Evolutionary conservation across 2,329 filamentous ascomycete genomes (phyloP).

Genomic region (Ophiostoma montium): DNA sequence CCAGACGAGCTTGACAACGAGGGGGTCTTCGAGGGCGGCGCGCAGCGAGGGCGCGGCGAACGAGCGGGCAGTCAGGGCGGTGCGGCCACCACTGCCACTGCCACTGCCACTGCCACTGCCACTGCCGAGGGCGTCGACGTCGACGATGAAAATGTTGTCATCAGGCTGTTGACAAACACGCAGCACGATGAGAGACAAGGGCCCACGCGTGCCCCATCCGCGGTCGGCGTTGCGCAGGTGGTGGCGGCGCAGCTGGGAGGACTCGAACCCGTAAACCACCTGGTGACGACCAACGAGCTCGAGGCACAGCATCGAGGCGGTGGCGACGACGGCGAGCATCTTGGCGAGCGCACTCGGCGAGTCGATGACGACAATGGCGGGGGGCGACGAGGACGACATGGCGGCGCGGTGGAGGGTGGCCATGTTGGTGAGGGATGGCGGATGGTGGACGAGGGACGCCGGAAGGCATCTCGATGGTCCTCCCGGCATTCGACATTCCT

Average conservation of each 20-base stretch:
- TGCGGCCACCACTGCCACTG: constrained; percentile 10
- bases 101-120: no score
- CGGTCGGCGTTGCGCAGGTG: neutral
- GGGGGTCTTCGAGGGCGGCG: constrained; percentile 13
- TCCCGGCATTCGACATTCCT: no score
- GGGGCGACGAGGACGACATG: neutral
- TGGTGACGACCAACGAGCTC: neutral
- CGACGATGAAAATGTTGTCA: constrained; percentile 13
- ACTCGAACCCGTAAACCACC: constrained; percentile 14
- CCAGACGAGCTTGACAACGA: constrained; percentile 15
- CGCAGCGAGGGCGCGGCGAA: constrained; percentile 6
- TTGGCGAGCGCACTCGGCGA: neutral
- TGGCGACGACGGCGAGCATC: neutral
- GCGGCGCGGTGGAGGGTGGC: neutral
- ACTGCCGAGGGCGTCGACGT: constrained; percentile 15
- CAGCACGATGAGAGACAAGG: constrained; percentile 12
- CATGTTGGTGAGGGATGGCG: neutral
- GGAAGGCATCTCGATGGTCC: no score
- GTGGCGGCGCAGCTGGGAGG: no score
- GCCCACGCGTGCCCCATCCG: constrained; percentile 12
- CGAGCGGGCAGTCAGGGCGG: constrained; percentile 9
- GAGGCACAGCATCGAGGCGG: neutral
- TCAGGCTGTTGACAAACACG: constrained; percentile 8
- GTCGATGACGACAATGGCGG: neutral
- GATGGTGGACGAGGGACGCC: no score